Base-by-base conservation (phyloP, 345 rosid species). In the Eucalyptus cloeziana region DNA sequence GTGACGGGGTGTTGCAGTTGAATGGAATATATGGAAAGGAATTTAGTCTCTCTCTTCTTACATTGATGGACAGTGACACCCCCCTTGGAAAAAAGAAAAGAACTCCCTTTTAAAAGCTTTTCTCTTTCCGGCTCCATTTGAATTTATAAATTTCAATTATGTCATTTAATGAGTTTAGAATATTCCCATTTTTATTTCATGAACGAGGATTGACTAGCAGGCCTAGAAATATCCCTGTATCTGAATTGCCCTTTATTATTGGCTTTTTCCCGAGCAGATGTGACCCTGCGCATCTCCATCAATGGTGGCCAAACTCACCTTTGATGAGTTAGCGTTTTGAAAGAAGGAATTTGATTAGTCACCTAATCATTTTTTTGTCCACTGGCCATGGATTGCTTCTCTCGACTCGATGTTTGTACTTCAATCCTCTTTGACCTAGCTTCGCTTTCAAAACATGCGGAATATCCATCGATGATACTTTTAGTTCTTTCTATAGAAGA, bases 1-100 rank as follows among this genome's bases (percentile, higher is more conserved):
- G 88, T 91, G 52, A 86, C 83, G 93, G 86, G 64, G 51, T 31
- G 21, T 22, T 79, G 91, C 91, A 90, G 90, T 91, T 92, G 92
- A 90, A 89, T 90, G 94, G 93, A 94, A 92, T 93, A 93, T 92
- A 89, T 91, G 92, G 93, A 91, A 91, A 87, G 92, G 91, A 91
- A 94, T 88, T 91, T 87, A 25, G 85, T 88, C 86, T 88, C 92
- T 92, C 47, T 76, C 83, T 76, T 40, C 85, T 40, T 76, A 76
- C 85, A 40, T 52, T 89, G 91, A 93, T 89, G 90, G 96, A 94
- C 88, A 30, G 93, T 56, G 93, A 93, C 85, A 76, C 47, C 94
- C 90, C 37, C 87, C 27, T 10, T n/a, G 85, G 27, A 30, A 49
- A 85, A 25, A 25, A 83, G 24, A 27, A 85, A 47, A 31, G n/a